A percentile compares a stretch with the other conserved stretches of the same genome.
Conservation (phyloP, 805 yeast genomes). For the Kregervanrija fluxuum region DNA sequence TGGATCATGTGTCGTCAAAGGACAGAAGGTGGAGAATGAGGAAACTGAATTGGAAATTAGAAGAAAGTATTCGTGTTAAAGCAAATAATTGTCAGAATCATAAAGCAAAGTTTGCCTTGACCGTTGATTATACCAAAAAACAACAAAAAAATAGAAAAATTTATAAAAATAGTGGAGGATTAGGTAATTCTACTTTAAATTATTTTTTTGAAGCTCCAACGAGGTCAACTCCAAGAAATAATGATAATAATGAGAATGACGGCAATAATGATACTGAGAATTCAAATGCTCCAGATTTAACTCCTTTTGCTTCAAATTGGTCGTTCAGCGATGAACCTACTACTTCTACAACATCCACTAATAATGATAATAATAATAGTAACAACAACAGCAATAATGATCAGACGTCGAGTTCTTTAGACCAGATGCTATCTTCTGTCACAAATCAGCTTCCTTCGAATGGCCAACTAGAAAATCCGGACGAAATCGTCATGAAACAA, state of each 20-base stretch:
- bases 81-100: constrained; percentile 55
- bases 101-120: constrained; percentile 36
- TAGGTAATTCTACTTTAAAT: constrained; percentile 19
- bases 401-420: background rate
- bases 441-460: background rate
- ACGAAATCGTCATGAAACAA: constrained; percentile 11
- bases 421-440: constrained; percentile 1
- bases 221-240: background rate
- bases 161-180: constrained; percentile 24
- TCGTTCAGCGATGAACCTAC: constrained; percentile 10
- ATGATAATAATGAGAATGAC: constrained; percentile 1
- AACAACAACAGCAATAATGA: constrained; percentile 3
- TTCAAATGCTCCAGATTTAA: background rate
- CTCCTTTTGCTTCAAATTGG: constrained; percentile 25
- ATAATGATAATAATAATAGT: background rate
- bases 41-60: constrained; percentile 80
- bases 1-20: constrained; percentile 60
- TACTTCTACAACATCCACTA: too few species aligned
- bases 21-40: constrained; percentile 88
- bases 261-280: background rate
- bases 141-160: constrained; percentile 17
- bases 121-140: constrained; percentile 35
- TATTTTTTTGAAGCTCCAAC: constrained; percentile 22
- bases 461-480: constrained; percentile 5
- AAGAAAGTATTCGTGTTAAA: constrained; percentile 66